These are phyloP conservation scores for Pyrus bretschneideri DNA, from an alignment of 306 rosid genomes.

Conservation along the genomic window DNA sequence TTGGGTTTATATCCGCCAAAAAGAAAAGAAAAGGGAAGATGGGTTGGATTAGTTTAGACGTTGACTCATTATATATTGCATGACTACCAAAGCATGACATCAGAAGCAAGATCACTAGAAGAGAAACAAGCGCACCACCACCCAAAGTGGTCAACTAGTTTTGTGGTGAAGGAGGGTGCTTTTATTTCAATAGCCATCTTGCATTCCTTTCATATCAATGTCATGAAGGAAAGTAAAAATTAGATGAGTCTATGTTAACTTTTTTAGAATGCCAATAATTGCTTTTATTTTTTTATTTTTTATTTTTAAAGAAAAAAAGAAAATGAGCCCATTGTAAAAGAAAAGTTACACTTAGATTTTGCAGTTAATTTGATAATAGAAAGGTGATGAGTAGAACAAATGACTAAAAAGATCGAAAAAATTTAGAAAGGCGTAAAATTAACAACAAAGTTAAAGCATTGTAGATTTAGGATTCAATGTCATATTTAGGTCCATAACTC, in stretches of 20 bases:
- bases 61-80: slow-evolving; percentile 5
- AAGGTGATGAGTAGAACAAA: neutral
- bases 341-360: neutral
- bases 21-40: neutral
- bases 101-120: neutral
- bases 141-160: neutral
- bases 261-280: no score
- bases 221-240: no score
- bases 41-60: slow-evolving; percentile 1
- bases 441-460: no score
- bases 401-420: no score
- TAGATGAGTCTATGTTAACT: no score
- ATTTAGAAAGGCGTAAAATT: no score
- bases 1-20: neutral
- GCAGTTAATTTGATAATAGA: neutral
- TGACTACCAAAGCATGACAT: slow-evolving; percentile 9
- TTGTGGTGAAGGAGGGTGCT: neutral
- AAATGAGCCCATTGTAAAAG: no score
- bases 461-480: no score
- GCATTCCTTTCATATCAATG: no score
- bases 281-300: no score
- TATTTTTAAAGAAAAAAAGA: no score
- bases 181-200: neutral
- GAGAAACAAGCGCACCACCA: neutral
- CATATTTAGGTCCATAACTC: no score